Evolutionary conservation across 2,329 filamentous ascomycete species (phyloP), one percentile per base, ranked within the genome.

Genomic region (Aaosphaeria pasadenensis): DNA sequence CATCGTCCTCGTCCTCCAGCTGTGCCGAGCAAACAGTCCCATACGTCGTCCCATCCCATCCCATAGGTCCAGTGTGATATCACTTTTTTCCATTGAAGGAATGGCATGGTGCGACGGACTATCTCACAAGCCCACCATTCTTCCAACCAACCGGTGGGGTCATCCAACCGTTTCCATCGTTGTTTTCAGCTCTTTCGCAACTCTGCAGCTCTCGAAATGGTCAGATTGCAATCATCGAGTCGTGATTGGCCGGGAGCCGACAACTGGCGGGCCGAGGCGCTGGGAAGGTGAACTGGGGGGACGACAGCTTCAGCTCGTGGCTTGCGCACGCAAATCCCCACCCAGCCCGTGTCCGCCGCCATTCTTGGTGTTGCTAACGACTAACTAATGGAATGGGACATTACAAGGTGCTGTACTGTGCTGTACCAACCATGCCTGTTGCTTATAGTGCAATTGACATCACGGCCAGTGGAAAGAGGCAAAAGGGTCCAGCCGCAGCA

Each of bases 231-330:
- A 24, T 13, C 13, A 28, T 24, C 9, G 35, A 30, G 5, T 13
- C 40, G 31, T 42, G 30, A 49, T 45, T 49, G 47, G 43, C 24
- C 17, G 24, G 7, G 17, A 5, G 42, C 13, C 7, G 43, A 4
- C 6, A 33, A 36, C 36, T 39, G 39, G 39, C 45, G 45, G 45
- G 43, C 49, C 49, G 49, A 43, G 46, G 49, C 42, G 30, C 11
- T 45, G 33, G 9, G 9, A 36, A 28, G 6, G 39, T 36, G 29
- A 5, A 24, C 30, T 32, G 17, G 17, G 33, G 9, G 9, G n/a
- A 28, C 5, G 39, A 33, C 17, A 5, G 24, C 30, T 32, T 44
- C 33, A 44, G 48, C 45, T 45, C 42, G 48, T 51, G 48, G 48
- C 45, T 47, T 33, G 48, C 45, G 35, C 17, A 36, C 33, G 33